Conservation (phyloP, 1,139 yeast genomes). For the Magnusiomyces ingens region DNA sequence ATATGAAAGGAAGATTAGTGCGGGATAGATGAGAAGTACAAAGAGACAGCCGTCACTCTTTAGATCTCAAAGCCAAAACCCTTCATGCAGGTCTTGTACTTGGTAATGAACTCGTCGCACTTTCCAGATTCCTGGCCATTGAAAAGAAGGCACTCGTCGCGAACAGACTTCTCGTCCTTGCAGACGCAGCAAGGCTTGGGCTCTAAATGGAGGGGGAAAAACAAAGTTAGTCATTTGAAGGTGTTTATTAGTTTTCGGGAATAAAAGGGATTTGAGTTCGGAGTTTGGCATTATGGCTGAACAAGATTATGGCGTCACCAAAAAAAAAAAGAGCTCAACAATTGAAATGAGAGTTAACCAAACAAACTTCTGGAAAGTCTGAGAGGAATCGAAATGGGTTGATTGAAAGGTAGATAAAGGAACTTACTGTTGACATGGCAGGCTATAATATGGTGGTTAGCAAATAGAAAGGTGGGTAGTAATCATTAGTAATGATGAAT, state of each 20-base stretch:
- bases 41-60: slow-evolving; percentile 4
- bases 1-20: not conserved
- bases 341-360: too few relatives aligned
- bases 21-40: too few relatives aligned
- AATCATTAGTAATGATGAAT: not conserved
- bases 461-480: not conserved
- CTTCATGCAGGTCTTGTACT: slow-evolving; percentile 84
- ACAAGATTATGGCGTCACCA: too few relatives aligned
- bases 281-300: too few relatives aligned
- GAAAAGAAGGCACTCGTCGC: slow-evolving; percentile 82
- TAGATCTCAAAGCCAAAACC: slow-evolving; percentile 70
- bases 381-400: too few relatives aligned
- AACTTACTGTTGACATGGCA: too few relatives aligned
- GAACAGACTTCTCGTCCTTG: slow-evolving; percentile 67
- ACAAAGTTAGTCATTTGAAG: not conserved
- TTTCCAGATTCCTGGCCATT: slow-evolving; percentile 82
- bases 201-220: slow-evolving; percentile 25
- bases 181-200: slow-evolving; percentile 98
- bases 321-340: too few relatives aligned
- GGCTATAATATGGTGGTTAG: not conserved
- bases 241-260: not conserved
- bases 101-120: slow-evolving; percentile 62
- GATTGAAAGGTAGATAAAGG: too few relatives aligned
- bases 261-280: too few relatives aligned
- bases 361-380: too few relatives aligned